phyloP scores from a whole-genome alignment of 2,329 filamentous ascomycete species.

The Eurotiales sp. region DNA sequence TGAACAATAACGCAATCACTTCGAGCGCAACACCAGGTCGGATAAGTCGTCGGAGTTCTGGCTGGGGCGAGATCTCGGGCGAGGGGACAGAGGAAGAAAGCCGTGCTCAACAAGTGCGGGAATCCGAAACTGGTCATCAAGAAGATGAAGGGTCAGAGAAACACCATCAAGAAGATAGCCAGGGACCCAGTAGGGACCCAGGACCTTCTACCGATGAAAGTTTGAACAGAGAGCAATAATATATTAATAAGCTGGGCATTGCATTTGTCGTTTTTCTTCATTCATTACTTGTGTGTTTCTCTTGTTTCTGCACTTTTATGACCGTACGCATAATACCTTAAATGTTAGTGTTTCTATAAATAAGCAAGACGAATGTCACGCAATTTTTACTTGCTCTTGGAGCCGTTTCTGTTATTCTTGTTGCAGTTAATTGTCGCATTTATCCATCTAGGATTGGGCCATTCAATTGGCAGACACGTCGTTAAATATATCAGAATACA shows the following conservation, averaged over 20 bases:
- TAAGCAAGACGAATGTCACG: background rate
- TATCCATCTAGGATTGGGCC: too few species aligned
- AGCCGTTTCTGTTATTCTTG: too few species aligned
- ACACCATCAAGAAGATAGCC: slow-evolving; percentile 21
- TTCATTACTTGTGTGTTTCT: background rate
- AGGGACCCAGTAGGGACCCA: background rate
- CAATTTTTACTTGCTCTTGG: background rate
- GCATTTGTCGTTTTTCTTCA: background rate
- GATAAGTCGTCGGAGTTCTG: slow-evolving; percentile 42
- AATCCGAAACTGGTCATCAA: background rate
- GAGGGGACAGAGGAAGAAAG: slow-evolving; percentile 28
- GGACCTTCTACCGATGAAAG: slow-evolving; percentile 2
- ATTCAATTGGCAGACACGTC: too few species aligned
- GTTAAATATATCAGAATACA: too few species aligned
- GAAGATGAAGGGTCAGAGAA: slow-evolving; percentile 12
- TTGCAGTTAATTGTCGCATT: too few species aligned
- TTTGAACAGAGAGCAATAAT: slow-evolving; percentile 8
- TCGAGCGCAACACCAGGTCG: slow-evolving; percentile 30
- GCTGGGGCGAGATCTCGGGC: slow-evolving; percentile 42
- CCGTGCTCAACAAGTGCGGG: slow-evolving; percentile 10
- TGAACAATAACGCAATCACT: slow-evolving; percentile 19
- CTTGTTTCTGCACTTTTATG: background rate
- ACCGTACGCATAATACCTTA: slow-evolving; percentile 3
- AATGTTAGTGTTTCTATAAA: background rate
- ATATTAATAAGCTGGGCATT: background rate